Evolutionary conservation across 2,329 filamentous ascomycete species (phyloP), one percentile per base, ranked within the genome.

Genomic region (Amesomyces nigricolor): DNA sequence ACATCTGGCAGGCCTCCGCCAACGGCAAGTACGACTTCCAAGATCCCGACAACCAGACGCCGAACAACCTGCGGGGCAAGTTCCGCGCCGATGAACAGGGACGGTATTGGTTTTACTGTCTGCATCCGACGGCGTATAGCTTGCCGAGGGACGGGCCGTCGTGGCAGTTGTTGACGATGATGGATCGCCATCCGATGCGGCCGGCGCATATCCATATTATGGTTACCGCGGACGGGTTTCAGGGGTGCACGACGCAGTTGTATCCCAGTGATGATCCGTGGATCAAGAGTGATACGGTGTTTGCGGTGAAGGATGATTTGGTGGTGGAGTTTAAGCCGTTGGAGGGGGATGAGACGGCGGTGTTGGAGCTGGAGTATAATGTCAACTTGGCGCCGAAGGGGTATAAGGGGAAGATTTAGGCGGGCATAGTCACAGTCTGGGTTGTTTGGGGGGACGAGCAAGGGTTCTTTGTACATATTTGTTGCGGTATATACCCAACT

Each of bases 1-100:
- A 92, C 65, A 78, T 91, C 51, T 94, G 89, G 88, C 85, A 91
- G 66, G 87, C 87, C 0, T 87, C 82, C 0, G 87, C 88, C 32
- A 91, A 92, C 65, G 75, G 81, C 71, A 69, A 66, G 67, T 82
- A 82, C 61, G 85, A 87, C 70, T 82, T 87, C 70, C 83, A 87
- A 68, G 85, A 88, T 63, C 77, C 80, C 0, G 73, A 83, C 13
- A 83, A 87, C 68, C 77, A 80, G 54, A 62, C 66, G 4, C 83
- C 85, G 57, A 80, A 81, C 71, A 88, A 88, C 66, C 73, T 88
- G 32, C 77, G 85, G 13, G 85, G 85, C 39, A 82, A 81, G 62
- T 87, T 88, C 66, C 78, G 73, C 50, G 86, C 85, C 8, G 78
- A 83, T 61, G 73, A 75, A 45, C 73, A 86, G 46, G 85, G 85